Percentiles rank a stretch among this genome's conserved stretches.
Evolutionary conservation across 257 asterid species (phyloP).

Genomic region (Leonotis leonurus): DNA sequence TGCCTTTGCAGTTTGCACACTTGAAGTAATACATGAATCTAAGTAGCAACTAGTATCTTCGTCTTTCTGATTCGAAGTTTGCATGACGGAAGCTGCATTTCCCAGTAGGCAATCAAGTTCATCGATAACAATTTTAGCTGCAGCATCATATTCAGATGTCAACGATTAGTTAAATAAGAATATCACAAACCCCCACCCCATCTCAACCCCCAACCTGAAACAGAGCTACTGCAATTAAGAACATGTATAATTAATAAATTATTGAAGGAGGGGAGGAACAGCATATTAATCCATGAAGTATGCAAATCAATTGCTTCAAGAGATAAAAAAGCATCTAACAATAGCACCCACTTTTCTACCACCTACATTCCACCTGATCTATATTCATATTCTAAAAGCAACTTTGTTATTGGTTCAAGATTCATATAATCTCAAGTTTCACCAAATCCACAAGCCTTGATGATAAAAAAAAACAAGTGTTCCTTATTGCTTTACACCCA

Average conservation of each 20-base stretch:
- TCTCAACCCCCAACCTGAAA: not conserved
- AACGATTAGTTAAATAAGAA: not conserved
- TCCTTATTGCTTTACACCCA: not conserved
- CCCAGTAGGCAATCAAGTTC: constrained; percentile 56
- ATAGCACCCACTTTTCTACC: not conserved
- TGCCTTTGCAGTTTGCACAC: not conserved
- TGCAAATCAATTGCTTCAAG: not conserved
- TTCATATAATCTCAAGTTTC: not conserved
- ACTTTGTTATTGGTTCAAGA: not conserved
- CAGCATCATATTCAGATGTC: constrained; percentile 12
- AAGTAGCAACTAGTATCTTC: constrained; percentile 20
- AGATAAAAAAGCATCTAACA: not conserved
- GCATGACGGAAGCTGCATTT: constrained; percentile 35
- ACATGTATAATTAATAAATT: not conserved
- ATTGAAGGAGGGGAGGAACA: not conserved
- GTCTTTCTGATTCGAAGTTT: constrained; percentile 28
- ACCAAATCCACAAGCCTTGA: not conserved
- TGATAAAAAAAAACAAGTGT: not conserved
- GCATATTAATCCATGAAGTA: not conserved
- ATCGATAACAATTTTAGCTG: constrained; percentile 43
- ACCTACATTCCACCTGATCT: not conserved
- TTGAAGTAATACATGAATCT: constrained; percentile 18
- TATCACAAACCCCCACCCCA: not conserved
- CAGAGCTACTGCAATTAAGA: not conserved
- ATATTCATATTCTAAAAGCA: not conserved